Evolutionary conservation across 164 flowering plant genomes (phyloP), one percentile per base, ranked within the genome.

Genomic region (Nymphaea thermarum): DNA sequence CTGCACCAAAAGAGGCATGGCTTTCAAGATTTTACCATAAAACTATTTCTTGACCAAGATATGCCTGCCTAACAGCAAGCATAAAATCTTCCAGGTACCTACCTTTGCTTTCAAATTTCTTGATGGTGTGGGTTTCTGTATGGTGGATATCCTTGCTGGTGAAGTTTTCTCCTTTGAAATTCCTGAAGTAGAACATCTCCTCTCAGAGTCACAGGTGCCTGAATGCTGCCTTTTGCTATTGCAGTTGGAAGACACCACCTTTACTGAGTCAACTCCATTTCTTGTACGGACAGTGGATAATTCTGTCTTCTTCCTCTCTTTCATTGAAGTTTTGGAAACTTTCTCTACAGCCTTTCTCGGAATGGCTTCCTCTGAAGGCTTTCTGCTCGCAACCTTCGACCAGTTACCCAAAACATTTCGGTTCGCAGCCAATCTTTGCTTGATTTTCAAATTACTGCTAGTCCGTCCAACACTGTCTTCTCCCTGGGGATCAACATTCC

Each of bases 71-170:
- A 51, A 5, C 12, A 51, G 57, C 8, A 47, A 47, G 55, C 55
- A 47, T 47, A 12, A 47, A 4, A 12, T 7, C 12, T n/a, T 61
- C 17, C 10, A 62, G 51, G 61, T 18, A 44, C 70, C 70, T 67
- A 82, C 90, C 85, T 77, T 80, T 62, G 70, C 45, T 69, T 73
- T 82, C 64, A 68, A 41, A 62, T 72, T 65, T 71, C 67, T 80
- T 25, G 63, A 64, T 0, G 17, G 42, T 64, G 77, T 36, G 43
- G 5, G 57, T 44, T 15, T 51, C 12, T 4, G 10, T 62, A 6
- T 62, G 42, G 64, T 6, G 12, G 18, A 62, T 62, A 62, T 62
- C 12, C n/a, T 62, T 62, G 18, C 12, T 17, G 25, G 64, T 10
- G 25, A 8, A 17, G 25, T 17, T 41, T 41, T 62, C 64, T 17